phyloP scores from a whole-genome alignment of 495 filamentous ascomycete species.

The Pyrenula massariospora region DNA sequence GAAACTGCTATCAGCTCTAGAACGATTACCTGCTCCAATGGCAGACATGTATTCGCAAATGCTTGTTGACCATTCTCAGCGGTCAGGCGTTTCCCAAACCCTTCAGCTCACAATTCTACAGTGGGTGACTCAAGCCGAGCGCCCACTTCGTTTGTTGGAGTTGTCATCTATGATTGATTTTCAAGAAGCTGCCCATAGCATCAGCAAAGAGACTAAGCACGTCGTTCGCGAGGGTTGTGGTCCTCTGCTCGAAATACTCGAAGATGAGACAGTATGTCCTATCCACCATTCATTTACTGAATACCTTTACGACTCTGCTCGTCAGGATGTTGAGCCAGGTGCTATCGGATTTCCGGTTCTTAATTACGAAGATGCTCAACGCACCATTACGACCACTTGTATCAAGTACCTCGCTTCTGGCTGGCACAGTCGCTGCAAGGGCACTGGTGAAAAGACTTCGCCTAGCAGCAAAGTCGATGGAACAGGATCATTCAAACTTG shows the following conservation, averaged over 20 bases:
- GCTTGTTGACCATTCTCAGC: slow-evolving; percentile 24
- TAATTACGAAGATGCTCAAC: slow-evolving; percentile 14
- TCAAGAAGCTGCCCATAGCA: slow-evolving; percentile 3
- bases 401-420: slow-evolving; percentile 3
- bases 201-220: slow-evolving; percentile 16
- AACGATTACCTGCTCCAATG: slow-evolving; percentile 22
- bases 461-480: neutral
- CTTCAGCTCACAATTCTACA: slow-evolving; percentile 32
- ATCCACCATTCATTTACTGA: slow-evolving; percentile 46
- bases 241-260: slow-evolving; percentile 35
- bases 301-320: slow-evolving; percentile 22
- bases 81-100: slow-evolving; percentile 20
- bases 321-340: neutral
- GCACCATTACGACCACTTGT: slow-evolving; percentile 9
- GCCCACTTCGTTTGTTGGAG: slow-evolving; percentile 39
- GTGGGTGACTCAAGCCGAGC: slow-evolving; percentile 34
- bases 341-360: slow-evolving; percentile 16
- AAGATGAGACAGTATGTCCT: slow-evolving; percentile 35
- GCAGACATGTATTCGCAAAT: slow-evolving; percentile 35
- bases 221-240: slow-evolving; percentile 26
- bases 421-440: neutral
- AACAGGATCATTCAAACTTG: neutral
- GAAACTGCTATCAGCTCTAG: slow-evolving; percentile 5
- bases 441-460: neutral
- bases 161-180: slow-evolving; percentile 25